Evolutionary conservation across 129 eudicot species (phyloP).

Genomic region (Pseudognaphalium luteoalbum): DNA sequence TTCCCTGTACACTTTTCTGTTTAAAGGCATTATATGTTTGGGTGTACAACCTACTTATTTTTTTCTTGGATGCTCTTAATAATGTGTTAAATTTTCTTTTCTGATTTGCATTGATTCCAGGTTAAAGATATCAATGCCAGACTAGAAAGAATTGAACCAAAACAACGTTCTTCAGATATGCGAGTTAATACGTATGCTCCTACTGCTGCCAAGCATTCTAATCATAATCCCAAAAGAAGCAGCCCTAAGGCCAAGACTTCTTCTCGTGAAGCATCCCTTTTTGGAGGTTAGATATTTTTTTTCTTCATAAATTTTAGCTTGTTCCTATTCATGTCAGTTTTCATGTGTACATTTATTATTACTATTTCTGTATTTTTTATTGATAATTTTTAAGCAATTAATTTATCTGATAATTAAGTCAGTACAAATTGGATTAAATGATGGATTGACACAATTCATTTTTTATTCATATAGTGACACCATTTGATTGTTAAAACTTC

Average conservation of each 20-base stretch:
- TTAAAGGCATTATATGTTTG: constrained; percentile 13
- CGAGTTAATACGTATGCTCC: constrained; percentile 51
- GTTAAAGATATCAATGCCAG: constrained; percentile 87
- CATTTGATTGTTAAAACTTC: not conserved
- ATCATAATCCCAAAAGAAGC: constrained; percentile 69
- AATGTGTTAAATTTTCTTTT: constrained; percentile 1
- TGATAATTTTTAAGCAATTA: not conserved
- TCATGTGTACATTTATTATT: not conserved
- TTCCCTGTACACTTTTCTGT: not conserved
- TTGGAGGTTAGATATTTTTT: constrained; percentile 61
- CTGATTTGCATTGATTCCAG: constrained; percentile 42
- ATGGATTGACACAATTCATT: not conserved
- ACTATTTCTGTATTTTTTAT: not conserved
- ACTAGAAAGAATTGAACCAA: constrained; percentile 88
- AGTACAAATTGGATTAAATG: not conserved
- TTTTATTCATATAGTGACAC: not conserved
- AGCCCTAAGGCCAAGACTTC: constrained; percentile 85
- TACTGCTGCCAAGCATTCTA: constrained; percentile 47
- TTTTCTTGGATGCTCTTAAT: not conserved
- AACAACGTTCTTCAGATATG: constrained; percentile 62
- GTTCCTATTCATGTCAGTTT: not conserved
- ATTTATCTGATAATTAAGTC: not conserved
- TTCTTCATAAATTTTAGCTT: not conserved
- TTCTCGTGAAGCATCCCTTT: constrained; percentile 80
- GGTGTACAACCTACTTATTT: constrained; percentile 3